Base-by-base conservation (phyloP, 306 rosid genomes). In the Malus sieversii region DNA sequence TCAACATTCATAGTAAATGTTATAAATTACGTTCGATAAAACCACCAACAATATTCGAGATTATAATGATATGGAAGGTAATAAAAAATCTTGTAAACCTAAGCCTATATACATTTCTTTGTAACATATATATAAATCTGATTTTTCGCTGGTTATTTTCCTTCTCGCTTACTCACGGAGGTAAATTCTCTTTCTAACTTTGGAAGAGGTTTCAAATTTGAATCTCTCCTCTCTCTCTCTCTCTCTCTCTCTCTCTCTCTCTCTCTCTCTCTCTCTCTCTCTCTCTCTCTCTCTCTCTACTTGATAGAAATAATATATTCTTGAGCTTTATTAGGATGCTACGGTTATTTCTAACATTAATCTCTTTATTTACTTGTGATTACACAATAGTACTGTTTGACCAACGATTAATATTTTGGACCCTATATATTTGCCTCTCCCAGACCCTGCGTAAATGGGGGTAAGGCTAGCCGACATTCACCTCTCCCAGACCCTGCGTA, bases 1-100 rank as follows among this genome's bases (percentile, higher is more conserved):
- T 23, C 38, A 45, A 8, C 7, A 8, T 20, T 52, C 8, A 18
- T 20, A 6, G 62, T 57, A 10, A 57, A 57, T n/a, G 10, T 57
- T 57, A n/a, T n/a, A 57, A 51, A 35, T 35, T 35, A 35, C 40
- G 40, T 35, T 35, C 40, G 40, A 35, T 8, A 35, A 29, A 52
- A 32, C 48, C 46, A 20, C 46, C 19, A 32, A 30, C 27, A 30
- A 53, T 5, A 58, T 58, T 22, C 32, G 20, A 71, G 64, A 32
- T 40, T 13, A 55, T 13, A 35, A 40, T 10, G 11, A 55, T n/a
- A 33, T 72, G 75, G 75, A 72, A 72, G 35, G 75, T 72, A 72
- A 55, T 58, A 3, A 14, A 29, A 33, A 15, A 4, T 71, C 27
- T 19, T 20, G 19, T 30, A 32, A 40, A 40, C 11, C 45, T 8